Evolutionary conservation across 768 basidiomycete genomes (phyloP), one percentile per base, ranked within the genome.

Genomic region (Macrolepiota albuminosa): DNA sequence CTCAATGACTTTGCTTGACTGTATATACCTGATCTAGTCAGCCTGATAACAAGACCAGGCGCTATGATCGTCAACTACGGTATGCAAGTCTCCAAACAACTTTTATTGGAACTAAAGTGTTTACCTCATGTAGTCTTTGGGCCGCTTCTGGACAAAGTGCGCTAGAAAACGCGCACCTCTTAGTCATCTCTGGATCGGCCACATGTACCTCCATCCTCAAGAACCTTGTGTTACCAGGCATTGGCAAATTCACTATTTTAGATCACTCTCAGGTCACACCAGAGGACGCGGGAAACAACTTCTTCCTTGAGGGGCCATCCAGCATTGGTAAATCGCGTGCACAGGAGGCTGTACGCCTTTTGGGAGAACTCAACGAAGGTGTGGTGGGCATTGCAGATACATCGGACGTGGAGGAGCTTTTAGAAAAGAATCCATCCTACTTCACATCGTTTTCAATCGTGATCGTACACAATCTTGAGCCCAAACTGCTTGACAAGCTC

Each of bases 51-150:
- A 97, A 96, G 73, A 88, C 93, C 2, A 83, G 94, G 49, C 84
- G 93, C 49, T 99, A 98, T 70, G 96, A 99, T 73, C 87, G 96
- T 57, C 96, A 99, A 73, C 83, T 98, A 39, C 82, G 95, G 93
- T 93, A 61, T 45, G 81, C 67, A 24, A 51, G 21, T 46, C 37
- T 53, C 18, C 24, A 26, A 6, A 24, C 16, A 39, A n/a, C 7
- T 18, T 47, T n/a, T 29, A 14, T n/a, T 29, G n/a, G 3, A 43
- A n/a, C 24, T 47, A 0, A 7, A 29, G 29, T 39, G 40, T 29
- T 33, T 54, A 58, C 33, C 33, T 40, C 29, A 52, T 9, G 51
- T 67, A 92, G 93, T 26, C 79, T 99, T 26, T 99, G 96, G 96
- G 96, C 95, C 11, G 85, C 92, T 2, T 85, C 89, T 1, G 97